Evolutionary conservation across 306 rosid genomes (phyloP).

Genomic region (Fragaria iinumae): DNA sequence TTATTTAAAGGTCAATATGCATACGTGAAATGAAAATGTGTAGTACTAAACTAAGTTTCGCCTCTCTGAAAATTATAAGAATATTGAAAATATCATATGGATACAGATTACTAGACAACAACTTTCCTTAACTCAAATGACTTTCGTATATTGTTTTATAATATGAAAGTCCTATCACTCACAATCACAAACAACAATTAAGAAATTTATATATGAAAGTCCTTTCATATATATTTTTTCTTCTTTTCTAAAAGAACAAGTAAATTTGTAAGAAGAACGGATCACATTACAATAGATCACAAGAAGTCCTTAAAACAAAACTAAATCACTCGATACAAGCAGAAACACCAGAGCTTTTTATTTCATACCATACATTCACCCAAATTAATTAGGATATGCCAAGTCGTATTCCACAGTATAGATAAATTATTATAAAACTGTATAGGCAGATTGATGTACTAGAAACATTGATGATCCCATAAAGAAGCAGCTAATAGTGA

Average conservation of each 20-base stretch:
- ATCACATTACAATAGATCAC: background rate
- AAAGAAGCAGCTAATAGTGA: background rate
- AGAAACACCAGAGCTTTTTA: background rate
- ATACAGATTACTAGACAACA: background rate
- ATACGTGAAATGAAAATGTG: background rate
- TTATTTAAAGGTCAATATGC: background rate
- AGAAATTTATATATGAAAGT: too few species aligned
- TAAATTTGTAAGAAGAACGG: background rate
- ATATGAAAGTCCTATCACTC: background rate
- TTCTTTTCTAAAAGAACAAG: background rate
- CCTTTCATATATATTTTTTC: too few species aligned
- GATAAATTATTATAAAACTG: background rate
- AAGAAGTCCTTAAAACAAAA: background rate
- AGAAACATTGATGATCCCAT: background rate
- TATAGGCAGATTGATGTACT: background rate
- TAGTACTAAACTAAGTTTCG: background rate
- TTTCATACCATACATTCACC: background rate
- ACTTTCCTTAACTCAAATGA: background rate
- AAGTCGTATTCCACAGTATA: background rate
- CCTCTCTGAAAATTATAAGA: background rate
- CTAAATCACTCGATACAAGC: background rate
- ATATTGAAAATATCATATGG: background rate
- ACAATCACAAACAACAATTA: background rate
- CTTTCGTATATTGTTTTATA: background rate
- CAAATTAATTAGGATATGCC: background rate